phyloP scores from a whole-genome alignment of 345 rosid species.

The Hibiscus trionum region DNA sequence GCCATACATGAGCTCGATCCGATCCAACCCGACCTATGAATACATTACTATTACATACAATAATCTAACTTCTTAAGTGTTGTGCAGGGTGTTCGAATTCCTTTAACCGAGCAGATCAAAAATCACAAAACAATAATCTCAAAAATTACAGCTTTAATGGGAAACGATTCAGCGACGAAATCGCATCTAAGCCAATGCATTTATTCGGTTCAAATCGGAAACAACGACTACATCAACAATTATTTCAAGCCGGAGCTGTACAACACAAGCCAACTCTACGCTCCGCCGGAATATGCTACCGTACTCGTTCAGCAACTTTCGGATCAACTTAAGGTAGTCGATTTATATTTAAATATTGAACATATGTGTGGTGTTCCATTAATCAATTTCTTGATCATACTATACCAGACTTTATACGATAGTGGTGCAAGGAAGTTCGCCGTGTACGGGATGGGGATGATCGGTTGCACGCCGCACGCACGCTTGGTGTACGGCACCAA shows the following conservation, averaged over 20 bases:
- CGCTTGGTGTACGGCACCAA: not conserved
- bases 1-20: no score
- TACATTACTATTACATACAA: no score
- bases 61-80: not conserved
- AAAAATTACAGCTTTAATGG: not conserved
- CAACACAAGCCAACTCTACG: not conserved
- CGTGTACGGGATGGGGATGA: not conserved
- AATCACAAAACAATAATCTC: constrained; percentile 30
- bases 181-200: constrained; percentile 25
- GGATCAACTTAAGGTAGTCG: not conserved
- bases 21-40: no score
- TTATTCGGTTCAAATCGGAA: constrained; percentile 35
- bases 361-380: not conserved
- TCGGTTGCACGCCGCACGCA: constrained; percentile 1
- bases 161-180: constrained; percentile 6
- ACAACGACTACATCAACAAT: constrained; percentile 45
- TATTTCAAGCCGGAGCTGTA: constrained; percentile 32
- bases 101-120: constrained; percentile 27
- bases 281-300: not conserved
- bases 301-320: not conserved
- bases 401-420: no score
- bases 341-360: no score
- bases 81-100: constrained; percentile 29
- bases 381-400: not conserved
- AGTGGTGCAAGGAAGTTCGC: not conserved